Base-by-base conservation (phyloP, 2,329 filamentous ascomycete species). In the Aspergillaceae sp. region DNA sequence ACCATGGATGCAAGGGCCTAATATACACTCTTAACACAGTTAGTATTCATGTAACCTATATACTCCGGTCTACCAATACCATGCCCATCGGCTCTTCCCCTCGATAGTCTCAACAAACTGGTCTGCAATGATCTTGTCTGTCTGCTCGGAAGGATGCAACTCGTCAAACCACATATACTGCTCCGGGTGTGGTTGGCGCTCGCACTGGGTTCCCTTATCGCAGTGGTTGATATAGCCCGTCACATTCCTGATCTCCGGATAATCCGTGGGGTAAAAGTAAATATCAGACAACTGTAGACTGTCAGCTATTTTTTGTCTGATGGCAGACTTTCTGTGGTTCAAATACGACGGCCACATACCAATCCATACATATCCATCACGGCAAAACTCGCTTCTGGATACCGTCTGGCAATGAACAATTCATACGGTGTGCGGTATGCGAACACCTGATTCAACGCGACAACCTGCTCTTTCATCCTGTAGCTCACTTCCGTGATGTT, bases 161-260 rank as follows among this genome's bases (percentile, higher is more conserved):
- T 82, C 77, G 64, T 91, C 85, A 56, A 74, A 86, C 83, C 85
- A 90, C 61, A 87, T 53, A 60, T 78, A 90, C 40, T 77, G 80
- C 53, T 84, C 77, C 32, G 71, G 63, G 32, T 71, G 69, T 3
- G 71, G 47, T 9, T 64, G 52, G 34, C 68, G 66, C 47, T 67
- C 56, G 52, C 74, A 77, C 42, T 69, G 52, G 4, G 67, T 65
- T 6, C 54, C 61, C 3, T 60, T 44, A 47, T 67, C 57, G 56
- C 84, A 88, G 26, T 76, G 65, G 40, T 77, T 71, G 45, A 76
- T 79, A 38, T 70, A 78, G 0, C 78, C 77, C 0, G 74, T 78
- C 1, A 80, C 77, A 57, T 87, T 81, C 4, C 77, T 71, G 3
- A 38, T 38, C 8, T 28, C 9, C 3, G 90, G 66, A 56, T 86